Percentiles rank a stretch among this genome's conserved stretches.
phyloP scores from a whole-genome alignment of 1,284 basidiomycete species.

The Cryptococcus sp. region DNA sequence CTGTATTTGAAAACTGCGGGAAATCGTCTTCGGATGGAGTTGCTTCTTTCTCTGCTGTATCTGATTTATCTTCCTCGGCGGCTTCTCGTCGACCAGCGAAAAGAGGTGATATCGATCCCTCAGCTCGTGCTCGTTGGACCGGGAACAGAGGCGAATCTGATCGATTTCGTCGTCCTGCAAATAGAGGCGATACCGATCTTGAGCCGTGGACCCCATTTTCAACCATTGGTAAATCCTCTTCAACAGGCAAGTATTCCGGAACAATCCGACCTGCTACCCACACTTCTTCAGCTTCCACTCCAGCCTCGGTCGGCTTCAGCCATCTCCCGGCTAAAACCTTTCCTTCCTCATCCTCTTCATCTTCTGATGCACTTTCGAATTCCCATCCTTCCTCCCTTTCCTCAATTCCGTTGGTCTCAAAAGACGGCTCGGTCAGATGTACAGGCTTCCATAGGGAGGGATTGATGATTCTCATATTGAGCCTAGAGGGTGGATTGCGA shows the following conservation, averaged over 20 bases:
- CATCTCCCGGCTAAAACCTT: slow-evolving; percentile 3
- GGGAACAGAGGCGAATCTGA: slow-evolving; percentile 8
- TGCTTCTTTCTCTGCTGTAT: no score
- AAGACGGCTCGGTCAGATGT: slow-evolving; percentile 11
- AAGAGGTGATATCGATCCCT: slow-evolving; percentile 14
- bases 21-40: no score
- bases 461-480: slow-evolving; percentile 29
- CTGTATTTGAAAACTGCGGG: background rate
- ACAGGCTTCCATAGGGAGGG: slow-evolving; percentile 20
- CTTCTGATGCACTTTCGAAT: slow-evolving; percentile 5
- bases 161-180: background rate
- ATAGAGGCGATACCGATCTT: background rate
- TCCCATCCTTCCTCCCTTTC: slow-evolving; percentile 5
- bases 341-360: slow-evolving; percentile 5
- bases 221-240: slow-evolving; percentile 6
- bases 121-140: background rate
- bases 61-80: no score
- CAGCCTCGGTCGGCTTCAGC: slow-evolving; percentile 5
- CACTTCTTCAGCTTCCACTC: slow-evolving; percentile 5
- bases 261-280: background rate
- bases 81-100: slow-evolving; percentile 11
- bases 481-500: background rate
- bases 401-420: background rate
- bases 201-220: slow-evolving; percentile 1
- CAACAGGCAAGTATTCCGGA: background rate